Evolutionary conservation across 495 filamentous ascomycete genomes (phyloP), one percentile per base, ranked within the genome.

Genomic region (Penicillium paradoxum): DNA sequence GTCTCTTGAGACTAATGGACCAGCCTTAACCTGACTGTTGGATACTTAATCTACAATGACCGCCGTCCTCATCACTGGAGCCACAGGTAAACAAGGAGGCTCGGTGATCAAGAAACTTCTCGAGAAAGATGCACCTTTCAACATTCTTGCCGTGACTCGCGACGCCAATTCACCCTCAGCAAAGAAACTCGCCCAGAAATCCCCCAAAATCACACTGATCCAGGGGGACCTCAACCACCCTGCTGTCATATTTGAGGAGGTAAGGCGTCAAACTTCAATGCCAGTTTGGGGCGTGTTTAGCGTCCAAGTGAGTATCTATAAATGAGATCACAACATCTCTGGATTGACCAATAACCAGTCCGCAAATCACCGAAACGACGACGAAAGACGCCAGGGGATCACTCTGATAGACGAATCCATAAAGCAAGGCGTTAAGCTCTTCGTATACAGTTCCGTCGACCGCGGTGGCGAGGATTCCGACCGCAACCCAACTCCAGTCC

Each of bases 81-180:
- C 84, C 4, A 91, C 60, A 0, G 63, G 87, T 34, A 76, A 85
- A 55, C 88, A 90, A 66, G 87, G 88, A 50, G 77, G 82, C 24
- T 73, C 78, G 11, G 66, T 84, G 30, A 72, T 91, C 58, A 65
- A 77, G 4, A 78, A 74, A 45, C 79, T 90, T 29, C 66, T 84
- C 15, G 42, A 57, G 13, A 55, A 65, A 22, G 67, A 69, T 5
- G 49, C 68, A n/a, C 60, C 71, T 21, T 73, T 84, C 65, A 76
- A 82, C 45, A 83, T 91, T 58, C 77, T 90, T 14, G 88, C 83
- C 17, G 71, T 90, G 13, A 90, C 87, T 0, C 83, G 87, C 40
- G 75, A 86, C 47, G 45, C 79, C 4, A 45, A 68, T 4, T 83
- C 83, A 5, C 17, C 71, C 11, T 71, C 67, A 5, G 84, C 87